These are phyloP conservation scores for Apiotrichum gamsii DNA, from an alignment of 1,284 basidiomycete genomes.

Conservation along the genomic window DNA sequence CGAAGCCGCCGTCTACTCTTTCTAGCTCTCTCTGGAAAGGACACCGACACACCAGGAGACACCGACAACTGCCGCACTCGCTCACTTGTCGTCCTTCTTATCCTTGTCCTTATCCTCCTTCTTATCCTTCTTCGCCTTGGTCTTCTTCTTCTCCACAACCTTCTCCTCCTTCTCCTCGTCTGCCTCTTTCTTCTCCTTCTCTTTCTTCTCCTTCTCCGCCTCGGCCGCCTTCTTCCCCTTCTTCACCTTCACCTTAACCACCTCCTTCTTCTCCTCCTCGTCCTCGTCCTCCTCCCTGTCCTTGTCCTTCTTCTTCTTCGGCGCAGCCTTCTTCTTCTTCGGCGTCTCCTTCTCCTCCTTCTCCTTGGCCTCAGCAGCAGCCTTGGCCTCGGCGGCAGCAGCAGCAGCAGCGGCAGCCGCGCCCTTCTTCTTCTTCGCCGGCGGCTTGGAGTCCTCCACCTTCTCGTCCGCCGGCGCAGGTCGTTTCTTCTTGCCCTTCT, in stretches of 20 bases:
- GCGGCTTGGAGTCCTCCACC: background rate
- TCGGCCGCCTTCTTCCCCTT: background rate
- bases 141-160: background rate
- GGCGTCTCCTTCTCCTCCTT: background rate
- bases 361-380: background rate
- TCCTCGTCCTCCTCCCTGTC: slow-evolving; percentile 1
- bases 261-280: background rate
- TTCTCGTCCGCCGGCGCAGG: background rate
- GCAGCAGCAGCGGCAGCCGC: background rate
- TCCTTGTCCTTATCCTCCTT: slow-evolving; percentile 1
- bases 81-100: slow-evolving; percentile 1
- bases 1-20: too few relatives aligned
- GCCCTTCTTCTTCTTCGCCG: background rate
- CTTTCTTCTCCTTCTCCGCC: background rate
- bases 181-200: background rate
- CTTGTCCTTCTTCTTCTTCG: background rate
- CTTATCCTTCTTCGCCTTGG: background rate
- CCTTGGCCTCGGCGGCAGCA: background rate
- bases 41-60: background rate
- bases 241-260: background rate
- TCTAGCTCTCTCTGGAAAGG: too few relatives aligned
- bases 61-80: background rate
- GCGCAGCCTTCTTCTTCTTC: background rate
- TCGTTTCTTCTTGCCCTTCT: slow-evolving; percentile 10
- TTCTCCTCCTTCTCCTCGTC: background rate